Evolutionary conservation across 2,329 filamentous ascomycete species (phyloP).

Genomic region (Sporothrix euskadiensis): DNA sequence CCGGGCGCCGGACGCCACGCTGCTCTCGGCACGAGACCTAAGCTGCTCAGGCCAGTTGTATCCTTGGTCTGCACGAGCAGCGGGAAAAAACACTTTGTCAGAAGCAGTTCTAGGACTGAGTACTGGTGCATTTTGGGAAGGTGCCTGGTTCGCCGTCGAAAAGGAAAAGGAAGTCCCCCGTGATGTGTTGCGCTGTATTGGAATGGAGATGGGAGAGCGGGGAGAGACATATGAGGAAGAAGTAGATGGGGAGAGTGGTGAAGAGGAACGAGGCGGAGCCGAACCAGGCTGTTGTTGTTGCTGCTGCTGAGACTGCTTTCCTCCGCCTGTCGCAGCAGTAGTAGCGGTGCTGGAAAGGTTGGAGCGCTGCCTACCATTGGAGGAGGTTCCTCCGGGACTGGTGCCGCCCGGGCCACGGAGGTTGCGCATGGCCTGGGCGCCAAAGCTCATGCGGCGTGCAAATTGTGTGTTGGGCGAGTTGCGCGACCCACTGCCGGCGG

Average conservation of each 20-base stretch:
- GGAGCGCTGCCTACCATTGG: slow-evolving; percentile 57
- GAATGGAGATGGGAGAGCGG: slow-evolving; percentile 3
- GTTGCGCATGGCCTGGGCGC: slow-evolving; percentile 73
- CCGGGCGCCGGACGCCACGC: slow-evolving; percentile 56
- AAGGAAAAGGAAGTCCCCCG: slow-evolving; percentile 25
- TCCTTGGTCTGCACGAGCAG: slow-evolving; percentile 74
- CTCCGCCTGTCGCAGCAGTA: slow-evolving; percentile 30
- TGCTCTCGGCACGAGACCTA: slow-evolving; percentile 85
- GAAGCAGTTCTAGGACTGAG: slow-evolving; percentile 57
- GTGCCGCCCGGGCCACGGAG: slow-evolving; percentile 59
- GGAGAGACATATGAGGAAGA: not conserved
- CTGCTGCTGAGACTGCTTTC: slow-evolving; percentile 29
- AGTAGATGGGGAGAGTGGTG: slow-evolving; percentile 1
- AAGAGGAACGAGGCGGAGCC: slow-evolving; percentile 4
- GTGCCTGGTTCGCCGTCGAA: slow-evolving; percentile 37
- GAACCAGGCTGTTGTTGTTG: slow-evolving; percentile 21
- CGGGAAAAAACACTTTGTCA: slow-evolving; percentile 56
- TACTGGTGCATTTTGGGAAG: slow-evolving; percentile 28
- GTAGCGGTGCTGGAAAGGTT: slow-evolving; percentile 43
- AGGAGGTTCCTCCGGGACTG: slow-evolving; percentile 55
- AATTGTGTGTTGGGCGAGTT: slow-evolving; percentile 72
- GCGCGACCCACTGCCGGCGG: slow-evolving; percentile 48
- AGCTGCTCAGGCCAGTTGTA: slow-evolving; percentile 98
- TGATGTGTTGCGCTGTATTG: not conserved
- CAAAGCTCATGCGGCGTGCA: slow-evolving; percentile 84